Base-by-base conservation (phyloP, 257 asterid genomes). In the Solanum paucissectum region DNA sequence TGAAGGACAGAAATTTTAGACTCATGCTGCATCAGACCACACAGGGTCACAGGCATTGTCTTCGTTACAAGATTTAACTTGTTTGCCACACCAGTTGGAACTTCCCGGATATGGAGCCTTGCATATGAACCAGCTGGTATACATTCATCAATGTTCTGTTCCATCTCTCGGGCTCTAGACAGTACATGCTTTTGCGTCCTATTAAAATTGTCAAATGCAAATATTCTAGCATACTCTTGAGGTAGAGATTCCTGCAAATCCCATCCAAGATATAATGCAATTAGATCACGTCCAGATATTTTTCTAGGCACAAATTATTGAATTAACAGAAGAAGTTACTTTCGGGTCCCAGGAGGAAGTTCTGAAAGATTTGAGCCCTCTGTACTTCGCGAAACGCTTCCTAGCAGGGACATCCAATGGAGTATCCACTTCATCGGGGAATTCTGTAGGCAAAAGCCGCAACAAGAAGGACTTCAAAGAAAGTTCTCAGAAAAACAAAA, bases 301-400 rank as follows among this genome's bases (percentile, higher is more conserved):
- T 81, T 82, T 82, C 42, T 5, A 49, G 29, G 29, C 27, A 40
- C 13, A 81, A 29, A 18, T 18, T 29, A 81, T 84, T 69, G 83
- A 42, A 58, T 34, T 46, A 58, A 88, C 32, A 83, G 44, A 82
- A 91, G 72, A 74, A 89, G 92, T 44, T 94, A 97, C 99, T 90
- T 96, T 96, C 71, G 99, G 98, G 90, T 97, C 99, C 99, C 99
- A 97, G n/a, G 95, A 91, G 46, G 99, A 96, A 84, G 98, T 95
- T 94, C 98, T 95, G 94, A 97, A 93, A 84, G 99, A 97, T 90
- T 93, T 96, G 32, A 96, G 93, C 88, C 99, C 99, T 93, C 99
- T 94, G 91, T 94, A 97, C 90, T 94, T 97, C 34, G 98, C 96
- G 92, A 97, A 97, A 64, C 99, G 95, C 91, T 94, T 96, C 90